Base-by-base conservation (phyloP, 805 yeast genomes). In the Isabelozyma rhagii region DNA sequence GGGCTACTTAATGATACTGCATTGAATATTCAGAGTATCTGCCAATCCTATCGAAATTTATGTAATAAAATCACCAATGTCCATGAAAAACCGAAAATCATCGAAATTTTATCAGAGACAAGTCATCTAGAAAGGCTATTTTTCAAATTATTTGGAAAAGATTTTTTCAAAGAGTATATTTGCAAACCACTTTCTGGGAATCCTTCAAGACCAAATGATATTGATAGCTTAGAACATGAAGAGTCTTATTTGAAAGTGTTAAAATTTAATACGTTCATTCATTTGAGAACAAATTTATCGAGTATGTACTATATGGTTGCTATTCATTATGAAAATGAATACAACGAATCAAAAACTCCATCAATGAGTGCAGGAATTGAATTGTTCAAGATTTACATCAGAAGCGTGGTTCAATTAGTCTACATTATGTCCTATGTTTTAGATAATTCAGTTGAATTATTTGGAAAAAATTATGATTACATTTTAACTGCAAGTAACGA, bases 351-450 rank as follows among this genome's bases (percentile, higher is more conserved):
- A 11, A 55, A 62, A 29, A 55, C 59, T 0, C 63, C 68, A 4
- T 64, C 73, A 5, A 67, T 70, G 60, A 61, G 56, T 43, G 71
- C 77, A 0, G 78, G 76, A 1, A 66, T 71, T 8, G 78, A 72
- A 51, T 57, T 74, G 7, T 74, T 71, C 55, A 73, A 73, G 51
- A 70, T 72, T 31, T 72, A 71, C 52, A 63, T 69, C 43, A 68
- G 70, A 40, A 64, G 72, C 50, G 77, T 71, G 46, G 67, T 73
- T 5, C 78, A 73, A 52, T 61, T 72, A 50, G 71, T 71, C 13
- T 74, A 69, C 55, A 71, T 74, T 44, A 72, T 73, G 71, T 65
- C 75, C 5, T 72, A 68, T 55, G 77, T 68, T 3, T 61, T 72
- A 44, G 78, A 74, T 50, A 69, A 72, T 50, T 66, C 74, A 25